Percentiles rank a stretch among this genome's conserved stretches.
phyloP scores from a whole-genome alignment of 345 rosid genomes.

The Lepidium africanum region DNA sequence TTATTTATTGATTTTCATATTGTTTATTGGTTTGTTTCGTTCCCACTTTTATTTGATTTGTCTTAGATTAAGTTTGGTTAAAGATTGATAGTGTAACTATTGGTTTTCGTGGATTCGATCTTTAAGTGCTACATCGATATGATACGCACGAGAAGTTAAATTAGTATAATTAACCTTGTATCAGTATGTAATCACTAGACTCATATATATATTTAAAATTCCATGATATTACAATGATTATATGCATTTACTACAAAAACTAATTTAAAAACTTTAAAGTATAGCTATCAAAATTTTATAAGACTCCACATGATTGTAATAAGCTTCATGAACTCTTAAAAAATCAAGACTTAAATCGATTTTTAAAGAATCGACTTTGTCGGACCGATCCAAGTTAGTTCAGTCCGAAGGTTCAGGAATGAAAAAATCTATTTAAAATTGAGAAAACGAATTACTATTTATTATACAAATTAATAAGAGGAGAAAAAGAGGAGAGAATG shows the following conservation, averaged over 20 bases:
- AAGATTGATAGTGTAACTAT: too few species aligned
- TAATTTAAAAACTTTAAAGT: background rate
- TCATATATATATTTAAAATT: too few species aligned
- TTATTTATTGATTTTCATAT: too few species aligned
- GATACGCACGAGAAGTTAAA: too few species aligned
- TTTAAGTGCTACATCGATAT: too few species aligned
- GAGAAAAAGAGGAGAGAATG: slow-evolving; percentile 8
- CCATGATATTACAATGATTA: background rate
- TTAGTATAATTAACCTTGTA: too few species aligned
- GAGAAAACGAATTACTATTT: background rate
- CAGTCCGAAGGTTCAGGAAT: slow-evolving; percentile 14
- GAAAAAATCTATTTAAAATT: background rate
- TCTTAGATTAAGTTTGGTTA: too few species aligned
- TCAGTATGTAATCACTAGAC: too few species aligned
- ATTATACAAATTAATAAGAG: background rate
- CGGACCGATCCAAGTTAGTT: slow-evolving; percentile 5
- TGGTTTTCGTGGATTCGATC: too few species aligned
- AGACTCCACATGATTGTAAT: background rate
- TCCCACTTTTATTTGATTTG: too few species aligned
- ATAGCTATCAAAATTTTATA: background rate
- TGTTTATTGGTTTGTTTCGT: too few species aligned
- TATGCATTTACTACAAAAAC: background rate
- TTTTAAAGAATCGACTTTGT: background rate
- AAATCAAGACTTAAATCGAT: background rate
- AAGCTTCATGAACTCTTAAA: background rate